Base-by-base conservation (phyloP, 148 eudicot genomes). In the Oxyria digyna region DNA sequence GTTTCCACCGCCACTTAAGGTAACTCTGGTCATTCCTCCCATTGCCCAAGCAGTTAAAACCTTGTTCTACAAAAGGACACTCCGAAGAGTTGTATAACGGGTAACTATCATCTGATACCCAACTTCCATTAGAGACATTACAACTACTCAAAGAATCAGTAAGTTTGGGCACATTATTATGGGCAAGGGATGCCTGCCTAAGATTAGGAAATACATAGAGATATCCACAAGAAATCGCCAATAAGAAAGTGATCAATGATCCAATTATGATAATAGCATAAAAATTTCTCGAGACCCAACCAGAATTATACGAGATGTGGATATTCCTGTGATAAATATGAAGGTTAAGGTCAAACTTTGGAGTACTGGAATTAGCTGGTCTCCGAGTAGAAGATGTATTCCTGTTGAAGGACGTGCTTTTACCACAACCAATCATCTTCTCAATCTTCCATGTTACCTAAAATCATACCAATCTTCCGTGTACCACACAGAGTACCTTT, bases 1-100 rank as follows among this genome's bases (percentile, higher is more conserved):
- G 88, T 74, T 77, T 84, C 91, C 91, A 87, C 71, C 85, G 81
- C 91, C 86, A 84, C 37, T 42, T 80, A 14, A 87, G 77, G 72
- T 87, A 87, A 64, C 76, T 80, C 26, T 65, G 50, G 71, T 79
- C 82, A 27, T 42, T 72, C 79, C 91, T 74, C 71, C 91, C 91
- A 72, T 87, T 87, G 10, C 69, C 88, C 80, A 87, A 80, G 63
- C 91, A 87, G 70, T 87, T 82, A 46, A 84, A 84, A 62, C 88
- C 88, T 77, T 74, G 72, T 72, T 84, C 91, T 17, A 73, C 79
- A 72, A 84, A 87, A 49, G 88, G 88, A 40, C 91, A 87, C 46
- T 79, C 76, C 0, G 88, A 80, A 59, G 88, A 81, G 69, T 79
- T 84, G 74, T 87, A 87, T 74, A 87, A 71, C 20, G 88, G 91